phyloP scores from a whole-genome alignment of 768 basidiomycete species.

The Strobilomyces dryophilus region DNA sequence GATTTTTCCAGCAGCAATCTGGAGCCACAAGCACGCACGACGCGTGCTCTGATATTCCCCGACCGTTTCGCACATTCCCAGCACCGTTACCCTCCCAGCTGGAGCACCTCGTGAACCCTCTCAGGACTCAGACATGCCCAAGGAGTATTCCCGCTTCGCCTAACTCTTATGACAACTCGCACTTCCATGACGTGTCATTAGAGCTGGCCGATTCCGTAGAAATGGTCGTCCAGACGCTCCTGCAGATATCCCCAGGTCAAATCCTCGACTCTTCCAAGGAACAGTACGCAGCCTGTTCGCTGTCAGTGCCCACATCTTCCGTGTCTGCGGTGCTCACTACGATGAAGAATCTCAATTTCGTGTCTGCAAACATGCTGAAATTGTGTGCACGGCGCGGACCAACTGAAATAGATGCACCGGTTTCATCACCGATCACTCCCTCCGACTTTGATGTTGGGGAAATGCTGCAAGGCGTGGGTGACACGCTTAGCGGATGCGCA shows the following conservation, averaged over 20 bases:
- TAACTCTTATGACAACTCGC: conserved; percentile 25
- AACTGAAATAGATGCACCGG: conserved; percentile 13
- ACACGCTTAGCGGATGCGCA: conserved; percentile 79
- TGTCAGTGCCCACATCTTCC: conserved; percentile 83
- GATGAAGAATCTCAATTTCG: conserved; percentile 92
- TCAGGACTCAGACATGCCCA: conserved; percentile 29
- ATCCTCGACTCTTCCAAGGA: conserved; percentile 91
- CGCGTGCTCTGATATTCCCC: conserved; percentile 37
- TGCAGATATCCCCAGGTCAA: conserved; percentile 88
- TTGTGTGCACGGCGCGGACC: conserved; percentile 20
- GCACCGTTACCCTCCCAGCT: conserved; percentile 79
- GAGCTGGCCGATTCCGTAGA: conserved; percentile 92
- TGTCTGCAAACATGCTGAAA: conserved; percentile 77
- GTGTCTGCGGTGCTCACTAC: conserved; percentile 85
- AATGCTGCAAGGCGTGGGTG: conserved; percentile 83
- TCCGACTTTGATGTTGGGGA: conserved; percentile 92
- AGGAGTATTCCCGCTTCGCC: conserved; percentile 15
- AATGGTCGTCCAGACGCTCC: conserved; percentile 84
- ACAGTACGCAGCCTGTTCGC: conserved; percentile 84
- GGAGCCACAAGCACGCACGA: conserved; percentile 18
- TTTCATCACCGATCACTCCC: conserved; percentile 15
- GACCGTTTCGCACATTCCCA: conserved; percentile 73
- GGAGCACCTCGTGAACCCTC: conserved; percentile 70
- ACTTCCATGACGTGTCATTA: conserved; percentile 67
- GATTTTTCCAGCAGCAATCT: conserved; percentile 22